A percentile compares a stretch with the other conserved stretches of the same genome.
Evolutionary conservation across 2,329 filamentous ascomycete species (phyloP).

Genomic region (Lecanicillium sp.): DNA sequence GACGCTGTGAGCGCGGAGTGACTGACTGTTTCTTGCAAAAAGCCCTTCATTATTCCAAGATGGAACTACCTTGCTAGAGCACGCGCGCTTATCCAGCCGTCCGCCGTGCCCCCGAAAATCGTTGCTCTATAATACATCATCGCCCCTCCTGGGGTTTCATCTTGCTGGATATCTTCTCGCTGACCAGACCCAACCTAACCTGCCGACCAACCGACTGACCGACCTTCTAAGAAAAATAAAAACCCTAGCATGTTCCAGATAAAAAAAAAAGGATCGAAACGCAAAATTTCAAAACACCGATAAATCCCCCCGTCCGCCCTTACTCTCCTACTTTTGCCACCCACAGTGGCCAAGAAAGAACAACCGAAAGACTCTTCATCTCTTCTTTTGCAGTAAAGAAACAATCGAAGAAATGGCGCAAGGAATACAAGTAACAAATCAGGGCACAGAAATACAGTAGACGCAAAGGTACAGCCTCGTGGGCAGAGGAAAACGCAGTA

Average conservation of each 20-base stretch:
- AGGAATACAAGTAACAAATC: constrained; percentile 14
- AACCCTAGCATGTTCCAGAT: constrained; percentile 16
- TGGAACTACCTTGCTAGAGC: neutral
- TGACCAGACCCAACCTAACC: neutral
- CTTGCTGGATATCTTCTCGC: neutral
- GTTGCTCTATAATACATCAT: constrained; percentile 7
- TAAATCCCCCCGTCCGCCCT: too few relatives aligned
- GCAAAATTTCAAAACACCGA: constrained; percentile 5
- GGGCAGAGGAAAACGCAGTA: constrained; percentile 5
- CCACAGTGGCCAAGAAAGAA: neutral
- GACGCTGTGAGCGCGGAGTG: neutral
- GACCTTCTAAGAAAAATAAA: neutral
- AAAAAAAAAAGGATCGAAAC: constrained; percentile 11
- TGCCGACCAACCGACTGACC: neutral
- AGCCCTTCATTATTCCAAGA: neutral
- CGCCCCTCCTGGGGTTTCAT: neutral
- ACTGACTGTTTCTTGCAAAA: neutral
- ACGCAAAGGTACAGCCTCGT: constrained; percentile 6
- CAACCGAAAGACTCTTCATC: neutral
- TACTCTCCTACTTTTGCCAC: too few relatives aligned
- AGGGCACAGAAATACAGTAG: constrained; percentile 14
- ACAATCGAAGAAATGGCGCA: constrained; percentile 14
- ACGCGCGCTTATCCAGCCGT: constrained; percentile 2
- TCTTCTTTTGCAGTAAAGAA: constrained; percentile 2
- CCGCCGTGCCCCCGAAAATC: constrained; percentile 2